Conservation (phyloP, 257 asterid species). For the Solanum clarkiae region DNA sequence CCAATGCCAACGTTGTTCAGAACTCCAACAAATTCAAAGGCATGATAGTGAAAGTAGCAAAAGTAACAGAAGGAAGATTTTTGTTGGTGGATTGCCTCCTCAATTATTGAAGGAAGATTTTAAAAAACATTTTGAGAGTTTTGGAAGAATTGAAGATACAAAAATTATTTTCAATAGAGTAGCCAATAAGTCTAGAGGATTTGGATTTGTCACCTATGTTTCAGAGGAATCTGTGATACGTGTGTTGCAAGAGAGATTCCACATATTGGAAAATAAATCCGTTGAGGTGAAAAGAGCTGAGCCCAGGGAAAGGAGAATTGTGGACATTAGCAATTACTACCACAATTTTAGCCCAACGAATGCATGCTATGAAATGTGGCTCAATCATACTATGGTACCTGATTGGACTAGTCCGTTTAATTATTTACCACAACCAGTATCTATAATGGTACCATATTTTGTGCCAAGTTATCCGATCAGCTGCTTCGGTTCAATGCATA, state of each 20-base stretch:
- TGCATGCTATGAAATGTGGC: neutral
- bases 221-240: neutral
- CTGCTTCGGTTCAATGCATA: neutral
- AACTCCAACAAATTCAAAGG: neutral
- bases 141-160: neutral
- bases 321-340: neutral
- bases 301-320: neutral
- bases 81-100: conserved; percentile 15
- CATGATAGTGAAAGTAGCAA: neutral
- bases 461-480: neutral
- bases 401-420: neutral
- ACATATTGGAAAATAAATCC: neutral
- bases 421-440: neutral
- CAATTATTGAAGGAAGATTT: neutral
- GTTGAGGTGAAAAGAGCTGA: conserved; percentile 13
- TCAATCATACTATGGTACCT: neutral
- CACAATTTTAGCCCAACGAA: neutral
- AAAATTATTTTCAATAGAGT: neutral
- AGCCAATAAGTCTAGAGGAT: neutral
- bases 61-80: neutral
- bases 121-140: neutral
- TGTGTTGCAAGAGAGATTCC: neutral
- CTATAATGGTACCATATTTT: neutral
- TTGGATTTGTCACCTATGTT: neutral
- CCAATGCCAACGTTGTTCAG: neutral